phyloP scores from a whole-genome alignment of 805 yeast genomes.

The Cyberlindnera meyerae region DNA sequence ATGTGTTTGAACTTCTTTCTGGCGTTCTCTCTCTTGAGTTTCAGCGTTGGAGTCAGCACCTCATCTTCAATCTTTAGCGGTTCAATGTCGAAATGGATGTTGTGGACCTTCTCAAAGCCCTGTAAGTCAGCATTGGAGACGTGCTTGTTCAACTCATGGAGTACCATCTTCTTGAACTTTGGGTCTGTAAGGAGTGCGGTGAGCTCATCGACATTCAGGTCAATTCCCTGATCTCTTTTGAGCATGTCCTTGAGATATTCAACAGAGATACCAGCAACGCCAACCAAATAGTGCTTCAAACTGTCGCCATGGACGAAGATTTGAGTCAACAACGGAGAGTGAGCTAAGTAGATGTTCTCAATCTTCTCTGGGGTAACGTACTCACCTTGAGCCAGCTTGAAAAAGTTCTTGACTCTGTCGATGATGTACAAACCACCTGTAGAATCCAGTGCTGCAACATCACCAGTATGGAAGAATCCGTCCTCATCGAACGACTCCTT shows the following conservation, averaged over 20 bases:
- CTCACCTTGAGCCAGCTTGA: slow-evolving; percentile 64
- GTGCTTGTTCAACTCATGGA: slow-evolving; percentile 18
- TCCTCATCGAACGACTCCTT: slow-evolving; percentile 45
- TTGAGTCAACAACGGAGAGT: slow-evolving; percentile 48
- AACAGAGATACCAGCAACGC: slow-evolving; percentile 56
- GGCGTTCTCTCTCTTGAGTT: slow-evolving; percentile 48
- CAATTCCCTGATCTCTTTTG: slow-evolving; percentile 12
- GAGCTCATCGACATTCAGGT: slow-evolving; percentile 12
- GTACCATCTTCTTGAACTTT: slow-evolving; percentile 16
- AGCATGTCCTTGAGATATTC: slow-evolving; percentile 23
- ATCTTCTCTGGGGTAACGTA: slow-evolving; percentile 74
- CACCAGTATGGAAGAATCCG: slow-evolving; percentile 67
- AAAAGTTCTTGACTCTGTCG: slow-evolving; percentile 75
- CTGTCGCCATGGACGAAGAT: slow-evolving; percentile 64
- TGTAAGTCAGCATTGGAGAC: slow-evolving; percentile 35
- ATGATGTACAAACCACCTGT: slow-evolving; percentile 55
- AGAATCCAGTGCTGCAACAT: slow-evolving; percentile 47
- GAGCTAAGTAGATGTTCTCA: slow-evolving; percentile 56
- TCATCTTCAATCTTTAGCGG: slow-evolving; percentile 58
- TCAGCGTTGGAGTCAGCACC: slow-evolving; percentile 63
- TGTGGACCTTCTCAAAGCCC: slow-evolving; percentile 62
- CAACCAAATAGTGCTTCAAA: slow-evolving; percentile 50
- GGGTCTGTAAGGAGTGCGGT: slow-evolving; percentile 15
- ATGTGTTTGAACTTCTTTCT: slow-evolving; percentile 37
- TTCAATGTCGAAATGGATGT: slow-evolving; percentile 48